Evolutionary conservation across 2,329 filamentous ascomycete genomes (phyloP).

Genomic region (Teratosphaeria pseudoeucalypti): DNA sequence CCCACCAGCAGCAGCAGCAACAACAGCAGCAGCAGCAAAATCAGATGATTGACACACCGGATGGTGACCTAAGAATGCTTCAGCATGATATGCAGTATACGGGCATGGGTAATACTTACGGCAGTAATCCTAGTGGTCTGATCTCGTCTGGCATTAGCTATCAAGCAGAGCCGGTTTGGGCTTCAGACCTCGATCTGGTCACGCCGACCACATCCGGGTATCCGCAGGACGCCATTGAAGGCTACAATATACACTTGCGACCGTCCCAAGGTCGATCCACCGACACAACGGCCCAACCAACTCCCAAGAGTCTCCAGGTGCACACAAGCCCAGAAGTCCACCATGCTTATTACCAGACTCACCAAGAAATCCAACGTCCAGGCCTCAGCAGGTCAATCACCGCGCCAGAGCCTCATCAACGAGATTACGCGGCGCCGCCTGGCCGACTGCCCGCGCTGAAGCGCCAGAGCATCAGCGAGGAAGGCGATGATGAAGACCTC

Average conservation of each 20-base stretch:
- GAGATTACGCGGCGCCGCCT: conserved; percentile 5
- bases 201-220: conserved; percentile 19
- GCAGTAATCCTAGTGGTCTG: conserved; percentile 10
- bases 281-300: conserved; percentile 11
- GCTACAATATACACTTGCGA: conserved; percentile 12
- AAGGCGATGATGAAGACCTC: conserved; percentile 21
- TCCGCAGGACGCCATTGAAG: conserved; percentile 13
- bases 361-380: conserved; percentile 12
- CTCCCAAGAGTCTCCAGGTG: conserved; percentile 15
- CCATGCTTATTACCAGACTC: conserved; percentile 1
- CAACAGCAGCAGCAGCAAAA: conserved; percentile 3
- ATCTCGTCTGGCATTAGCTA: conserved; percentile 17
- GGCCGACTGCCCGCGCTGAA: conserved; percentile 10
- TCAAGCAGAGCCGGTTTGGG: conserved; percentile 15
- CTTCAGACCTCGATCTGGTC: conserved; percentile 20
- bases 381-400: conserved; percentile 15
- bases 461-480: conserved; percentile 18
- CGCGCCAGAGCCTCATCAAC: conserved; percentile 13
- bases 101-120: conserved; percentile 8
- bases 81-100: conserved; percentile 12
- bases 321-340: conserved; percentile 6
- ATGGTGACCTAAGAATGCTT: conserved; percentile 20
- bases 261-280: conserved; percentile 8
- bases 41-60: conserved; percentile 14
- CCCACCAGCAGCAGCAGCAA: not conserved